Conservation (phyloP, 331 rosid genomes). For the Pyrus hybrid region DNA sequence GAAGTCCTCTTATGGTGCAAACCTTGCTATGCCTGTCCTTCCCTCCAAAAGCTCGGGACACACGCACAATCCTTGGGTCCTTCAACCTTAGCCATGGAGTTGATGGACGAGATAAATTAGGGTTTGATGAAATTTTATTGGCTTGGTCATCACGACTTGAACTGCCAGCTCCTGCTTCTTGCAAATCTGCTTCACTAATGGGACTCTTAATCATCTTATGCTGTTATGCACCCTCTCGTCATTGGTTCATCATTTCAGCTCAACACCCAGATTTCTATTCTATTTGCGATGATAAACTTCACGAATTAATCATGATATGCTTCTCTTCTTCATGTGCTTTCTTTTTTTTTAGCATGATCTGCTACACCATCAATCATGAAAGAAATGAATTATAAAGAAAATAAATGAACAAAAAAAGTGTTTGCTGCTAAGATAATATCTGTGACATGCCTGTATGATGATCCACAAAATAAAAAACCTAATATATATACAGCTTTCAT, state of each 20-base stretch:
- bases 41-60: slow-evolving; percentile 75
- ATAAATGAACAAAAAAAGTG: not conserved
- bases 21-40: slow-evolving; percentile 97
- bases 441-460: not conserved
- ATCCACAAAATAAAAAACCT: not conserved
- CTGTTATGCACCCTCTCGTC: slow-evolving; percentile 36
- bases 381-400: not conserved
- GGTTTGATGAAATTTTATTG: slow-evolving; percentile 18
- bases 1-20: slow-evolving; percentile 67
- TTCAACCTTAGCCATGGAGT: slow-evolving; percentile 62
- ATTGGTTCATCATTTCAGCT: slow-evolving; percentile 10
- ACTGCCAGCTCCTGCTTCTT: not conserved
- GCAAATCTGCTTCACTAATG: slow-evolving; percentile 31
- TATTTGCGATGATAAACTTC: not conserved
- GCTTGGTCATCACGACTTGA: not conserved
- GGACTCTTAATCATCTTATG: slow-evolving; percentile 48
- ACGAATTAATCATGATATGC: not conserved
- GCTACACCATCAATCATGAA: not conserved
- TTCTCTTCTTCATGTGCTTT: not conserved
- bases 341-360: not conserved
- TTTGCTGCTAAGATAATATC: not conserved
- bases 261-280: not conserved
- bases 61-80: slow-evolving; percentile 87
- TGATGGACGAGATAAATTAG: slow-evolving; percentile 3
- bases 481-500: not conserved